Evolutionary conservation across 129 eudicot genomes (phyloP), one percentile per base, ranked within the genome.

Genomic region (Pittosporum tobira): DNA sequence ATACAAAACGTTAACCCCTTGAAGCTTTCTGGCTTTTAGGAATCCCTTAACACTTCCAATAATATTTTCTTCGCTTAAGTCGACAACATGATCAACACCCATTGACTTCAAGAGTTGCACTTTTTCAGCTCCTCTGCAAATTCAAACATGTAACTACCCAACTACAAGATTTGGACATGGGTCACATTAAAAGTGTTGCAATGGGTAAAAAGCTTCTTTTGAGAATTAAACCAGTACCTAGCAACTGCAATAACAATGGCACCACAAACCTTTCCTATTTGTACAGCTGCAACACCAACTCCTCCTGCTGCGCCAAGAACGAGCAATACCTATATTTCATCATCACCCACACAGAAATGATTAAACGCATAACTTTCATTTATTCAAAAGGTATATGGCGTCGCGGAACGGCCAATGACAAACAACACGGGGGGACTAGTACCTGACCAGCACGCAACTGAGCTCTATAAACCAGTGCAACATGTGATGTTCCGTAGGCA

Each of bases 241-340:
- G 96, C 99, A 52, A 81, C 94, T 24, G 99, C 94, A 43, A 93
- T 71, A 69, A 87, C 96, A 46, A 48, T 61, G 53, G 99, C 99
- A 28, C 99, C 99, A 56, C 80, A 77, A 66, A 75, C 80, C 76
- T 93, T 93, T 34, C 99, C 99, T 19, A 93, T 93, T 68, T 93
- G 99, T 63, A 93, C 91, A 70, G 99, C 99, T 51, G 99, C 84
- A 59, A 93, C 78, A 58, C 99, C 99, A 42, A 93, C 99, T 55
- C 99, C 99, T 72, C 99, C 99, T 24, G 99, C 99, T 28, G 99
- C 99, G 59, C 99, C 99, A 53, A 93, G 96, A 72, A 93, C 99
- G 67, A 93, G 71, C 77, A 93, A 63, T 42, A 93, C 99, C 96
- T 90, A 70, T 65, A 21, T 61, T 46, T 48, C 62, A 62, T 48